Conservation (phyloP, 768 basidiomycete genomes). For the Suillus americanus region DNA sequence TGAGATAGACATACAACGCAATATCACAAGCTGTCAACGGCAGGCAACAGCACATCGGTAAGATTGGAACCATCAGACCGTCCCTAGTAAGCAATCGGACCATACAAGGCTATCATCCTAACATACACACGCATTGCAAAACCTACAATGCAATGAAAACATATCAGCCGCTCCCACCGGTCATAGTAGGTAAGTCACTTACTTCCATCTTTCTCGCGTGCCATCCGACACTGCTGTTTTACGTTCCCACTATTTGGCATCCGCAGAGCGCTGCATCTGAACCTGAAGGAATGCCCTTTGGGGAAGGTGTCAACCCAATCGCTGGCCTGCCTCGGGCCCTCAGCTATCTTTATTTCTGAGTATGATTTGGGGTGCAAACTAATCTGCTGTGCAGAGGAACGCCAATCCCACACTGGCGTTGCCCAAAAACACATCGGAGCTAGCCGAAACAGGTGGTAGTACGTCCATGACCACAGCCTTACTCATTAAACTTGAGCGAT, state of each 20-base stretch:
- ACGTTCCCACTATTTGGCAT: conserved; percentile 77
- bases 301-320: conserved; percentile 12
- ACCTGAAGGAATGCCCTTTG: conserved; percentile 33
- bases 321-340: too few relatives aligned
- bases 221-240: conserved; percentile 88
- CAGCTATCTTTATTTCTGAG: too few relatives aligned
- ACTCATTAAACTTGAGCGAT: conserved; percentile 61
- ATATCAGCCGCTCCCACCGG: conserved; percentile 2
- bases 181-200: conserved; percentile 26
- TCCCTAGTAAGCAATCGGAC: conserved; percentile 92
- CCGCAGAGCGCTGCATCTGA: conserved; percentile 70
- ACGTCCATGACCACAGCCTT: conserved; percentile 81
- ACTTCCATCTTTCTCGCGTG: conserved; percentile 97
- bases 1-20: background rate
- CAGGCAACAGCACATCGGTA: background rate
- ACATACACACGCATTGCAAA: conserved; percentile 79
- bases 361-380: background rate
- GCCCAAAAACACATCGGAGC: conserved; percentile 57
- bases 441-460: conserved; percentile 74
- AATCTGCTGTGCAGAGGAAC: background rate
- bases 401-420: conserved; percentile 17
- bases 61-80: conserved; percentile 29
- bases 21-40: background rate
- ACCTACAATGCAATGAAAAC: conserved; percentile 44
- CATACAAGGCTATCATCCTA: conserved; percentile 92